phyloP scores from a whole-genome alignment of 148 eudicot genomes.

The Beta vulgaris region DNA sequence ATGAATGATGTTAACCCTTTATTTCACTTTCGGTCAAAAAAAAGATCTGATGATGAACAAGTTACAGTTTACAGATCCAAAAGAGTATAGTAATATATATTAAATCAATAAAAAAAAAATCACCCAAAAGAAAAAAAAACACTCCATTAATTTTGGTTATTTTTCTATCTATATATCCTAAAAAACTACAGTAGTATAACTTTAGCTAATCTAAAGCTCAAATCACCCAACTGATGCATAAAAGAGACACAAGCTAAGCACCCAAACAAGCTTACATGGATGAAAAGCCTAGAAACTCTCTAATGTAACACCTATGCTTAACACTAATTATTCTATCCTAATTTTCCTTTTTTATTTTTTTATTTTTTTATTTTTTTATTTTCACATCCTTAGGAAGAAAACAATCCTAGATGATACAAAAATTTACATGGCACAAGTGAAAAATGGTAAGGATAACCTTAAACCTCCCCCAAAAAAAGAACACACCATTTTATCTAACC shows the following conservation, averaged over 20 bases:
- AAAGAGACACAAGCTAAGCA: background rate
- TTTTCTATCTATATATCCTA: background rate
- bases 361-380: background rate
- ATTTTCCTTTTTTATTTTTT: background rate
- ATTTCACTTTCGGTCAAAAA: background rate
- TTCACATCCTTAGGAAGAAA: background rate
- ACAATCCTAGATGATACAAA: background rate
- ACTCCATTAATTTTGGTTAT: background rate
- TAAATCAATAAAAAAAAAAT: background rate
- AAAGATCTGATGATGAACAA: background rate
- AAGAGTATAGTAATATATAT: no score
- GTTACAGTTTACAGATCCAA: background rate
- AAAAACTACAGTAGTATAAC: no score
- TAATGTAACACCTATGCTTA: background rate
- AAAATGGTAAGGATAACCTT: background rate
- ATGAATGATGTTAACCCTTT: background rate
- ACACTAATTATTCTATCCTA: constrained; percentile 11
- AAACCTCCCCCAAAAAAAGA: background rate
- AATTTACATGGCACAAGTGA: constrained; percentile 16
- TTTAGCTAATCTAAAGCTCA: background rate
- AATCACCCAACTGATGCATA: no score
- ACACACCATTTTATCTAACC: background rate
- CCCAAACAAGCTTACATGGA: constrained; percentile 1
- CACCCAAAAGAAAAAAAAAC: background rate
- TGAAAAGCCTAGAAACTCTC: background rate